Base-by-base conservation (phyloP, 139 green algal genomes). In the Closterium sp. region DNA sequence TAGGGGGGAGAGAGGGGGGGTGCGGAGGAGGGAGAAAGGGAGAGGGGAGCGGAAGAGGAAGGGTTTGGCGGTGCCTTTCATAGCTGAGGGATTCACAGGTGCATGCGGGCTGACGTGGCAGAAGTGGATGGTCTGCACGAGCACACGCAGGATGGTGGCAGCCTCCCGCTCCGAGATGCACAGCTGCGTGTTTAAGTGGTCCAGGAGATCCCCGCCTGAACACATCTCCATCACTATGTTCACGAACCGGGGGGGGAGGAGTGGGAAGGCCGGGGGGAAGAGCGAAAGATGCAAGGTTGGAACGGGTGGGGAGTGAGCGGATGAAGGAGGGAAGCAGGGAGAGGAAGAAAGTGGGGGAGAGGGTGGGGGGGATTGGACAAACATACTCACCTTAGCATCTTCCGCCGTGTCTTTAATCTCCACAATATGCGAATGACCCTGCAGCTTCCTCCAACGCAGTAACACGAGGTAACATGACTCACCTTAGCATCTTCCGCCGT, bases 171-270 rank as follows among this genome's bases (percentile, higher is more conserved):
- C 98, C 70, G 89, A 96, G 93, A 98, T 98, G 90, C 98, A 95
- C 5, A 96, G n/a, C 97, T 94, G 89, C 2, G 95, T 91, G n/a
- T 98, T 96, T 87, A 99, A 99, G 45, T 96, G 89, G 92, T 99
- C 98, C 95, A 99, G 99, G 21, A 99, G 96, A 95, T 99, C 97
- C 1, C 98, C 98, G n/a, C 98, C 22, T 17, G 24, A 79, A n/a
- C 42, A 91, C 34, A 91, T 32, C 89, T 91, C 42, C 89, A 91
- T 89, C 0, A 91, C 3, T 13, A 91, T 30, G 29, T 91, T 42
- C 89, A 91, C 89, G n/a, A 5, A 32, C 88, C 90, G 88, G 10
- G 17, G 38, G 7, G n/a, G 38, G 38, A 50, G 4, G 13, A 9
- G 4, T 13, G 38, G 4, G 38, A 9, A 13, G 0, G 2, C 32